Base-by-base conservation (phyloP, 345 rosid species). In the Salix purpurea region DNA sequence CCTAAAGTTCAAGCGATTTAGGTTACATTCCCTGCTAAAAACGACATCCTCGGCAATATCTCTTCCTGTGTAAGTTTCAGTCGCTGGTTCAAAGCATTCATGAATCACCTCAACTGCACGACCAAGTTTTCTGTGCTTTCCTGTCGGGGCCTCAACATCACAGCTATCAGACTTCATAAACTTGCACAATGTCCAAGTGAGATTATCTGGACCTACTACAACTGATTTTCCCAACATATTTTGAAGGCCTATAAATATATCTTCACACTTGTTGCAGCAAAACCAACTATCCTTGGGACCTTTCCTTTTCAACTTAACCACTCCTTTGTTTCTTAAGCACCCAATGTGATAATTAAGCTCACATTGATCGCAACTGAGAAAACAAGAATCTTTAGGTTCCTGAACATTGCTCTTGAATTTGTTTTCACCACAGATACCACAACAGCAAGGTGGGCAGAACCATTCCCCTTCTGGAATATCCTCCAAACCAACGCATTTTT, bases 101-200 rank as follows among this genome's bases (percentile, higher is more conserved):
- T 71, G 81, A 73, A 78, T 70, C 32, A 71, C 58, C 21, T 77
- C 66, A 23, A 78, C 68, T 3, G 81, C 81, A 18, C 21, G 23
- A 16, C 44, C 48, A 19, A 82, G 79, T 65, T 81, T 95, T 82
- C 85, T 77, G 64, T 86, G 79, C 76, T 69, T 86, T 75, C 88
- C 88, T 50, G 84, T 80, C 65, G 76, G 77, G 32, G 75, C 78
- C 74, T 86, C 87, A 58, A 76, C 77, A 54, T 72, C 83, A 46
- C 13, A 30, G 40, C 28, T 68, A 42, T 83, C 83, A 3, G 73
- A 65, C 74, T 77, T 72, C 73, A 72, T 61, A 72, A 85, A 69
- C 71, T 87, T 88, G 75, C 90, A 32, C 68, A 92, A 68, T 65
- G 90, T 95, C 91, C 94, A 90, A 28, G 89, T 92, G 67, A 95